Percentiles rank a stretch among this genome's conserved stretches.
phyloP scores from a whole-genome alignment of 2,329 filamentous ascomycete species.

The Didymella keratinophila region DNA sequence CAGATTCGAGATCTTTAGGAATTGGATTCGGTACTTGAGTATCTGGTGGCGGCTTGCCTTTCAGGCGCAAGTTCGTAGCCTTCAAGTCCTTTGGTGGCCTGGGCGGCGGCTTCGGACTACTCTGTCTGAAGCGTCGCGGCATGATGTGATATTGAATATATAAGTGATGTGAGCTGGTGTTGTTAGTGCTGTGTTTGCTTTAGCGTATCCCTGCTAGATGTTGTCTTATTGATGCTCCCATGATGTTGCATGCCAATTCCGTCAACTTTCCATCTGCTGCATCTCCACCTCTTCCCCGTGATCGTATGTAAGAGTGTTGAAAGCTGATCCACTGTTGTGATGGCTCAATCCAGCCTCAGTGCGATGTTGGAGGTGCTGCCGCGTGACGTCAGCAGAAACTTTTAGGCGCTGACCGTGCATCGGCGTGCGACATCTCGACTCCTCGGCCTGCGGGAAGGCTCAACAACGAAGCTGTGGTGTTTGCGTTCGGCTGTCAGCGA shows the following conservation, averaged over 20 bases:
- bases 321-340: slow-evolving; percentile 1
- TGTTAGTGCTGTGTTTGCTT: neutral
- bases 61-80: neutral
- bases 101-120: neutral
- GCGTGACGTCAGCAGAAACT: slow-evolving; percentile 25
- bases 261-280: neutral
- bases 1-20: neutral
- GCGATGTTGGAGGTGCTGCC: slow-evolving; percentile 9
- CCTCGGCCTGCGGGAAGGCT: neutral
- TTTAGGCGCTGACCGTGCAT: slow-evolving; percentile 20
- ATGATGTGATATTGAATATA: neutral
- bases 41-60: neutral
- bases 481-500: neutral
- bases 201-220: neutral
- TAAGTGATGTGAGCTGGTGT: no score
- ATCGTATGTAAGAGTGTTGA: neutral
- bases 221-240: neutral
- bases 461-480: neutral
- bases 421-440: slow-evolving; percentile 6
- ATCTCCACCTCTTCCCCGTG: neutral
- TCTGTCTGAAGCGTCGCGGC: slow-evolving; percentile 1
- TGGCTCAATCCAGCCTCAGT: neutral
- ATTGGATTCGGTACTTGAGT: neutral
- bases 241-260: neutral
- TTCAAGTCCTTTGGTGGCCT: neutral